Conservation (phyloP, 257 asterid genomes). For the Penstemon barbatus region DNA sequence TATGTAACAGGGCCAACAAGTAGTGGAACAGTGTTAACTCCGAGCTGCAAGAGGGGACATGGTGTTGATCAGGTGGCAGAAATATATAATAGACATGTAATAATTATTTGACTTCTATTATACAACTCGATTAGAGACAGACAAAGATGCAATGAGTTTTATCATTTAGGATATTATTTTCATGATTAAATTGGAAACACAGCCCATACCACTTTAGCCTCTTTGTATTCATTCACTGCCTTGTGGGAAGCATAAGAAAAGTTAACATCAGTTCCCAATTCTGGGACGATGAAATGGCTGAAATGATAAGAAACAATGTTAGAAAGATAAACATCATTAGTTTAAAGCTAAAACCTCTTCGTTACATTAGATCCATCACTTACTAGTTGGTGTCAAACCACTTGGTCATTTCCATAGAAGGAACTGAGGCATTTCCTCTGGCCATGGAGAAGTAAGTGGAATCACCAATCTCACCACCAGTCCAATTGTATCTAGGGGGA, state of each 20-base stretch:
- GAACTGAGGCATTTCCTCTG: slow-evolving; percentile 59
- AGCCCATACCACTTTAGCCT: slow-evolving; percentile 39
- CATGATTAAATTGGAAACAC: background rate
- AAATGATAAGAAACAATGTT: slow-evolving; percentile 5
- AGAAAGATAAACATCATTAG: slow-evolving; percentile 5
- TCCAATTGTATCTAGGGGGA: slow-evolving; percentile 55
- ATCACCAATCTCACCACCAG: slow-evolving; percentile 52
- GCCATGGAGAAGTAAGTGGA: slow-evolving; percentile 60
- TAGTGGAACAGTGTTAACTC: slow-evolving; percentile 51
- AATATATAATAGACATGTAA: background rate
- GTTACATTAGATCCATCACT: slow-evolving; percentile 17
- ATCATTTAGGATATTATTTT: background rate
- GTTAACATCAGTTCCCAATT: slow-evolving; percentile 39
- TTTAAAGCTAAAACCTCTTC: background rate
- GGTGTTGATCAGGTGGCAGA: slow-evolving; percentile 5
- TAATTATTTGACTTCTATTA: background rate
- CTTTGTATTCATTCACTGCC: slow-evolving; percentile 40
- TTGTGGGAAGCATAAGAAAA: slow-evolving; percentile 41
- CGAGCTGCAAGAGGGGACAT: slow-evolving; percentile 36
- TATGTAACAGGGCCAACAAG: slow-evolving; percentile 57
- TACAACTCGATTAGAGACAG: slow-evolving; percentile 1
- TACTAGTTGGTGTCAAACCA: slow-evolving; percentile 60
- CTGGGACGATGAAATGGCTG: slow-evolving; percentile 47
- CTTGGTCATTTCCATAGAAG: slow-evolving; percentile 59
- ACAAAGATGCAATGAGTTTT: background rate